Base-by-base conservation (phyloP, 164 flowering plant species). In the Sextonia rubra region DNA sequence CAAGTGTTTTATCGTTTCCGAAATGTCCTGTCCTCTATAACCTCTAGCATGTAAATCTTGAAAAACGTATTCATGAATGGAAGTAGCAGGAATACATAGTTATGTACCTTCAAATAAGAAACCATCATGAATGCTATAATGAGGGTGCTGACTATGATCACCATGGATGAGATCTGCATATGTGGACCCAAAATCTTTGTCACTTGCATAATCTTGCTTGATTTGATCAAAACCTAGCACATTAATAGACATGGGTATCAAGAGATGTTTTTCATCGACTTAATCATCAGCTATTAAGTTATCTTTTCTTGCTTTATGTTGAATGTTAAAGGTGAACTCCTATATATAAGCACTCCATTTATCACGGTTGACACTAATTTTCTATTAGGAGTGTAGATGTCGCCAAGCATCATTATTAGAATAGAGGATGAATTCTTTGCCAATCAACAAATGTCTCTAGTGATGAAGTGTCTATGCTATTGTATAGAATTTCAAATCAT, bases 401-500 rank as follows among this genome's bases (percentile, higher is more conserved):
- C 32, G 3, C 44, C 9, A 14, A n/a, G 14, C n/a, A n/a, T n/a
- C n/a, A n/a, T n/a, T n/a, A n/a, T n/a, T n/a, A n/a, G n/a, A n/a
- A n/a, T n/a, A n/a, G 15, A 66, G 17, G 47, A 66, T 22, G n/a
- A 66, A 66, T 27, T 66, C 69, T 47, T 66, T 66, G 24, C 22
- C n/a, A 66, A 66, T 27, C 47, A 66, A 32, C 14, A 25, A 66
- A 22, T 18, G 69, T 12, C 69, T 37, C 69, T 15, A 66, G 47
- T 66, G 47, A 14, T 47, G 20, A 8, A 70, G 23, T 23, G 65
- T 26, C 29, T 71, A 49, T 22, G 60, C 73, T 15, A 60, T 26
- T 12, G 49, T 65, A 56, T 70, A 70, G 23, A 70, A 70, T 23
- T 70, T 48, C 8, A 60, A 23, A 32, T 58, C 48, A 58, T 70